Percentiles rank a stretch among this genome's conserved stretches.
Conservation (phyloP, 495 filamentous ascomycete species). For the Podospora bellae-mahoneyi region DNA sequence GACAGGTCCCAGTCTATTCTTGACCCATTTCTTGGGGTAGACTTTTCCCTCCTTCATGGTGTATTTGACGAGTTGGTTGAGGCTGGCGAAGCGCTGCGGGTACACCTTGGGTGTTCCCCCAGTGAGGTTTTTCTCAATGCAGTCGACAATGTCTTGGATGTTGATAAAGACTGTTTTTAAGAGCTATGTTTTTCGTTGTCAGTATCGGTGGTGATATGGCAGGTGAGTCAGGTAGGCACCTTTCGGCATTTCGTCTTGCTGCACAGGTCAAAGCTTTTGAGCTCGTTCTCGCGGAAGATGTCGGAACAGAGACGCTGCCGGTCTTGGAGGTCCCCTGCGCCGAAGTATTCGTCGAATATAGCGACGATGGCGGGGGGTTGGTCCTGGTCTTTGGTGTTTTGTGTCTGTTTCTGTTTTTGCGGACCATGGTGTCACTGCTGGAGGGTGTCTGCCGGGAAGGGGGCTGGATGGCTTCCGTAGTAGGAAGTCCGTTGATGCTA, state of each 20-base stretch:
- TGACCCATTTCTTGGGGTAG: constrained; percentile 23
- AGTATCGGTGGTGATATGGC: background rate
- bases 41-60: constrained; percentile 19
- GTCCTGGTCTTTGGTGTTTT: background rate
- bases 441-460: background rate
- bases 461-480: background rate
- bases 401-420: background rate
- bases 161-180: constrained; percentile 35
- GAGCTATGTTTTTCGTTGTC: constrained; percentile 20
- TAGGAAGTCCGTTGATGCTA: background rate
- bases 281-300: constrained; percentile 19
- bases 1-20: constrained; percentile 32
- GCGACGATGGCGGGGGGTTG: background rate
- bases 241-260: constrained; percentile 40
- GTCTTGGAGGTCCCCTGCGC: constrained; percentile 28
- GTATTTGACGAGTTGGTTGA: constrained; percentile 22
- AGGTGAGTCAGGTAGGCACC: constrained; percentile 18
- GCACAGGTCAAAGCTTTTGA: constrained; percentile 18
- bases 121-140: background rate
- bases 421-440: background rate
- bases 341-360: constrained; percentile 32
- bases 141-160: constrained; percentile 38
- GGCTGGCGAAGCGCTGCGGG: constrained; percentile 27
- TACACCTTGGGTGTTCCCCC: background rate
- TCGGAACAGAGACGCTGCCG: constrained; percentile 40